These are phyloP conservation scores for Catharanthus roseus DNA, from an alignment of 257 asterid species.

Conservation along the genomic window DNA sequence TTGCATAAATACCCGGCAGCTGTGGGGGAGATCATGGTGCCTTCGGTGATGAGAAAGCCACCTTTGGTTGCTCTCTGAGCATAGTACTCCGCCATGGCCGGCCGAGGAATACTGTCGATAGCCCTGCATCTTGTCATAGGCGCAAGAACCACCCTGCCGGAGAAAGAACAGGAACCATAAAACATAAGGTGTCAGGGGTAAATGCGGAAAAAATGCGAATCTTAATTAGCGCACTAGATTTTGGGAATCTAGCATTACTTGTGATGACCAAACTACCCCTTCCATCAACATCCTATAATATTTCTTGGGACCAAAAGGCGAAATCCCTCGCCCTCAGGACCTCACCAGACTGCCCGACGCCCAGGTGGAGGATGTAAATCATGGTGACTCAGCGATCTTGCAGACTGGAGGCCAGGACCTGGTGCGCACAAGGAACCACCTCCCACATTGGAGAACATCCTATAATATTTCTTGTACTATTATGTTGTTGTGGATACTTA, in stretches of 20 bases:
- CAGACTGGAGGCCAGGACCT: too few relatives aligned
- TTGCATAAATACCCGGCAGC: slow-evolving; percentile 71
- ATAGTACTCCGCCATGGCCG: slow-evolving; percentile 68
- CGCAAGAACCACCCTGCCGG: slow-evolving; percentile 76
- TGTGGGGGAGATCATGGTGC: slow-evolving; percentile 78
- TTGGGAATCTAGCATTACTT: neutral
- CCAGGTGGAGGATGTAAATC: too few relatives aligned
- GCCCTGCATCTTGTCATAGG: slow-evolving; percentile 99
- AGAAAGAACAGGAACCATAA: neutral
- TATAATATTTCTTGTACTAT: too few relatives aligned
- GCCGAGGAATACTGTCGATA: slow-evolving; percentile 47
- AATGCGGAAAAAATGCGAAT: neutral
- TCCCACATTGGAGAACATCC: too few relatives aligned
- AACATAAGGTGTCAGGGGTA: neutral
- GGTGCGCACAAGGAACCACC: too few relatives aligned
- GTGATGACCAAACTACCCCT: neutral
- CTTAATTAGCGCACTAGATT: neutral
- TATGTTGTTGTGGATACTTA: too few relatives aligned
- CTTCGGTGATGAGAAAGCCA: slow-evolving; percentile 93
- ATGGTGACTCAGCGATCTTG: too few relatives aligned
- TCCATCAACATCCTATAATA: neutral
- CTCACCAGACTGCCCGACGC: too few relatives aligned
- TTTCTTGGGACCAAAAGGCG: too few relatives aligned
- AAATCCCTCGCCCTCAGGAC: too few relatives aligned
- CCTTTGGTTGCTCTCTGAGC: slow-evolving; percentile 78